Percentiles rank a stretch among this genome's conserved stretches.
Evolutionary conservation across 257 asterid species (phyloP).

Genomic region (Rubia yunnanensis): DNA sequence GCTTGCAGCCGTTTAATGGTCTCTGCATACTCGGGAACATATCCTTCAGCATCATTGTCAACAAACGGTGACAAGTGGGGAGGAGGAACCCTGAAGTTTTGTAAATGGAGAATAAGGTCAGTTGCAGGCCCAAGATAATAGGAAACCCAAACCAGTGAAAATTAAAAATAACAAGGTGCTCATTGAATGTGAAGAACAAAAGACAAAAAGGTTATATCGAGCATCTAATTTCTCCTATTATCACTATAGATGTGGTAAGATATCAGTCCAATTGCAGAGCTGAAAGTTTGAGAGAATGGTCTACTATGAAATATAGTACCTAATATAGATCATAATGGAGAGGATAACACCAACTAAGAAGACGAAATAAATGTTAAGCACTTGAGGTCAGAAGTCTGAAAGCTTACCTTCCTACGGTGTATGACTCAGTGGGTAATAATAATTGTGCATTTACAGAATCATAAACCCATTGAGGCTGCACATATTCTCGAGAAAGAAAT

Average conservation of each 20-base stretch:
- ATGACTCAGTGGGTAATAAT: constrained; percentile 68
- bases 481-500: constrained; percentile 75
- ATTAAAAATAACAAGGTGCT: neutral
- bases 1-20: constrained; percentile 79
- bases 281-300: neutral
- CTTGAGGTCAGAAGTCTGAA: constrained; percentile 1
- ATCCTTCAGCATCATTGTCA: constrained; percentile 95
- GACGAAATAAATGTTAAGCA: neutral
- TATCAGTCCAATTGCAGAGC: neutral
- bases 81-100: constrained; percentile 68
- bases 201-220: neutral
- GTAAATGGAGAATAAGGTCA: neutral
- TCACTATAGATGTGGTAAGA: neutral
- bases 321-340: neutral
- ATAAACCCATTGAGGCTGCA: constrained; percentile 96
- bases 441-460: constrained; percentile 86
- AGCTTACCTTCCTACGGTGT: constrained; percentile 68
- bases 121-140: neutral
- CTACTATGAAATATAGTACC: neutral
- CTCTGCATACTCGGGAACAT: constrained; percentile 92
- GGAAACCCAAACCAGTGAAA: neutral
- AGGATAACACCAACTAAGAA: neutral
- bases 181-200: neutral
- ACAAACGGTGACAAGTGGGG: constrained; percentile 98
- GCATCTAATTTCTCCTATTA: neutral